Percentiles rank a stretch among this genome's conserved stretches.
phyloP scores from a whole-genome alignment of 768 basidiomycete species.

The Phanerodontia chrysosporium region DNA sequence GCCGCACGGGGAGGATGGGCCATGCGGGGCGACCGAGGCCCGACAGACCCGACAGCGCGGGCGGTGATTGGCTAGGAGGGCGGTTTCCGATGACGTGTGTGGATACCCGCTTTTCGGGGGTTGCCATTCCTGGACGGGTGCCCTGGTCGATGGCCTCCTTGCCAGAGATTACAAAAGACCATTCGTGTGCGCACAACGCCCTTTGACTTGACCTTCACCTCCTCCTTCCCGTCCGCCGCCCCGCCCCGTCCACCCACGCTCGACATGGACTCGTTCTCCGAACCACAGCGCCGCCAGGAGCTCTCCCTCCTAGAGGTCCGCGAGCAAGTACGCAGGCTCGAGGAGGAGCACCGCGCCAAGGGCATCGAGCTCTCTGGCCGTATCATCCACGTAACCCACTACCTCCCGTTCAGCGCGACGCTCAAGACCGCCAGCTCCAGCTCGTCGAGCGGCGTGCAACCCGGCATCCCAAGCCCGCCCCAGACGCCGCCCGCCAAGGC shows the following conservation, averaged over 20 bases:
- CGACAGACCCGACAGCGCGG: not conserved
- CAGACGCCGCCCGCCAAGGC: constrained; percentile 66
- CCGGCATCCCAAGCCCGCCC: constrained; percentile 66
- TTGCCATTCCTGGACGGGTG: constrained; percentile 4
- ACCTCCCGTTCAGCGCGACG: constrained; percentile 75
- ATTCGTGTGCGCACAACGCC: not conserved
- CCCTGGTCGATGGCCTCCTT: constrained; percentile 1
- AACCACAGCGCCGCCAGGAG: constrained; percentile 37
- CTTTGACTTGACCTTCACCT: not conserved
- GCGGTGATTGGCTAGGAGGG: not conserved
- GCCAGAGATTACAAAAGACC: not conserved
- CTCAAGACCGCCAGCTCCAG: constrained; percentile 27
- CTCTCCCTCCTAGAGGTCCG: constrained; percentile 66
- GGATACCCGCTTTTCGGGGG: constrained; percentile 5
- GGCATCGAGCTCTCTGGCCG: constrained; percentile 79
- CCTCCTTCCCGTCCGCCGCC: not conserved
- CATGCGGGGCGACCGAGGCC: not conserved
- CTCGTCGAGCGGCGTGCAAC: constrained; percentile 21
- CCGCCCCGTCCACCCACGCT: not conserved
- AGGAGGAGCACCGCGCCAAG: constrained; percentile 64
- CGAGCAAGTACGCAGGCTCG: constrained; percentile 64
- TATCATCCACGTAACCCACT: constrained; percentile 89
- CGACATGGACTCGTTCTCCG: constrained; percentile 67
- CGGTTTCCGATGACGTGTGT: constrained; percentile 5
- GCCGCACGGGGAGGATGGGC: too few species aligned